phyloP scores from a whole-genome alignment of 257 asterid genomes.

The Parsonsia alboflavescens region DNA sequence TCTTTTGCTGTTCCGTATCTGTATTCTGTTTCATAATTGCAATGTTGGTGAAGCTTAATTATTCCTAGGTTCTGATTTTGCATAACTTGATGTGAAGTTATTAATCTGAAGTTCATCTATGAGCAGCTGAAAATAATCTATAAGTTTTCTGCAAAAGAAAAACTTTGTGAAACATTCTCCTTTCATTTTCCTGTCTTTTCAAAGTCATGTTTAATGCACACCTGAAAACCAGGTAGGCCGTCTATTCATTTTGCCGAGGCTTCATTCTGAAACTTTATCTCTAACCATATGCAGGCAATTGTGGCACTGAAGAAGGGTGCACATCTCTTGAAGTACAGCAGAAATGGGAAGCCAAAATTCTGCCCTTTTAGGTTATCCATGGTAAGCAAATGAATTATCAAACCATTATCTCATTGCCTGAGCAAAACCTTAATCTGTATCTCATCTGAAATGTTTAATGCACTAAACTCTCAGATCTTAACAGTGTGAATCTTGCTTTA shows the following conservation, averaged over 20 bases:
- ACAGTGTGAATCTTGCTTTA: not conserved
- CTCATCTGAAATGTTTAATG: not conserved
- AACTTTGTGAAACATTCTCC: not conserved
- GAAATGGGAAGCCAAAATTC: slow-evolving; percentile 49
- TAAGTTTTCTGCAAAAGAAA: not conserved
- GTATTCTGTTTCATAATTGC: not conserved
- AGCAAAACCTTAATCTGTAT: not conserved
- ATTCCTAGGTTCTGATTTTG: not conserved
- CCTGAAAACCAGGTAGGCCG: too few species aligned
- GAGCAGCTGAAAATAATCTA: not conserved
- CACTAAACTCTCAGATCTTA: not conserved
- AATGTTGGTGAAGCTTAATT: not conserved
- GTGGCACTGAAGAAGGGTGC: slow-evolving; percentile 51
- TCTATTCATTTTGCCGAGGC: not conserved
- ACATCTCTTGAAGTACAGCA: slow-evolving; percentile 38
- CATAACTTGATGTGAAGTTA: not conserved
- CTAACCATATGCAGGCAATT: slow-evolving; percentile 36
- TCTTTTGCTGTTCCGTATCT: not conserved
- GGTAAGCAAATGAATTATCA: slow-evolving; percentile 23
- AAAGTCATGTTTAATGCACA: not conserved
- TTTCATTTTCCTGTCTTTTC: not conserved
- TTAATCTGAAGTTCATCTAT: not conserved
- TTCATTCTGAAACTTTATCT: not conserved
- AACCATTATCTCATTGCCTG: not conserved
- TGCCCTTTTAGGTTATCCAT: slow-evolving; percentile 46